Conservation (phyloP, 75 land plant genomes). For the Cunninghamia lanceolata region DNA sequence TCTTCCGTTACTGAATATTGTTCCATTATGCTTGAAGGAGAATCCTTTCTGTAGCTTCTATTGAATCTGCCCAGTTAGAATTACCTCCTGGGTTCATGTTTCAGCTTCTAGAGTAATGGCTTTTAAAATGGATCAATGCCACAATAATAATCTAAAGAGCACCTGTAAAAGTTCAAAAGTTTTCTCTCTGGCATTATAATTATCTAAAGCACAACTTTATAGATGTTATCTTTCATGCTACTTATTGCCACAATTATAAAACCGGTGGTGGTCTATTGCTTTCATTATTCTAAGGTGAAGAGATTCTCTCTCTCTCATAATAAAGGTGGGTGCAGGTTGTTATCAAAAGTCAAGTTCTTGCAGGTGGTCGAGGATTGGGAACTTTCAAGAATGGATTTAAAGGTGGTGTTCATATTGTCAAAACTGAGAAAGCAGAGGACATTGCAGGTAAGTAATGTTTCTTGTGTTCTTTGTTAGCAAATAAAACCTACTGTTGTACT, state of each 20-base stretch:
- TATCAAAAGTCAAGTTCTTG: conserved; percentile 94
- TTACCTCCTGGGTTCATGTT: not conserved
- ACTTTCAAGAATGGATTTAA: conserved; percentile 90
- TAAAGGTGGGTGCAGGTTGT: conserved; percentile 55
- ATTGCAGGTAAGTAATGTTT: conserved; percentile 52
- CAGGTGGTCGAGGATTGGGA: conserved; percentile 94
- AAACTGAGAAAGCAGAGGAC: conserved; percentile 70
- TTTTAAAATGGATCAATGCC: not conserved
- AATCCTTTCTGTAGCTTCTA: not conserved
- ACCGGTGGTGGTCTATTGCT: not conserved
- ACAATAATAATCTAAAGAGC: not conserved
- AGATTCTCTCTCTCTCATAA: not conserved
- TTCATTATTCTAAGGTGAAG: not conserved
- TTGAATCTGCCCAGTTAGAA: not conserved
- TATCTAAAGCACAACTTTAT: not conserved
- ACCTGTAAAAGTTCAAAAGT: too few relatives aligned
- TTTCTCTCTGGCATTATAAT: too few relatives aligned
- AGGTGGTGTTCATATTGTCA: conserved; percentile 97
- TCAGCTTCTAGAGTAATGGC: not conserved
- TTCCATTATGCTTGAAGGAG: not conserved
- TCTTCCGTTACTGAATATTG: not conserved
- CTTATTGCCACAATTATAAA: not conserved
- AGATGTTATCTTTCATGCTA: not conserved
- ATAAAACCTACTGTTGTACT: not conserved
- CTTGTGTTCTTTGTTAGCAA: not conserved